Evolutionary conservation across 1,139 yeast species (phyloP).

Genomic region (Candida sp.): DNA sequence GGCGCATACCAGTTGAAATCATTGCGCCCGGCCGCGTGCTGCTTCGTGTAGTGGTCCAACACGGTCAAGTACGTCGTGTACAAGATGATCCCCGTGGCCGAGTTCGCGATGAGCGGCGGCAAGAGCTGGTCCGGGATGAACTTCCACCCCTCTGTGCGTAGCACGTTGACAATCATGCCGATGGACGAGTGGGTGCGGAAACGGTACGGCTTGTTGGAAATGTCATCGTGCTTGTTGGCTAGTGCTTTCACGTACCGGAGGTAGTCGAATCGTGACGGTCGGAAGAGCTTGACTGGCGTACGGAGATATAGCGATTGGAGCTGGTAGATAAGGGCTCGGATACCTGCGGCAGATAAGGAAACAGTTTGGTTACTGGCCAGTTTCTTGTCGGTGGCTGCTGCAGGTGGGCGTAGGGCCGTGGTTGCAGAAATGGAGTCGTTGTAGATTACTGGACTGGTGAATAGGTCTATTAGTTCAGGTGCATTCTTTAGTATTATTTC

Average conservation of each 20-base stretch:
- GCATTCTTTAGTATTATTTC: background rate
- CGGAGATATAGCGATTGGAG: slow-evolving; percentile 77
- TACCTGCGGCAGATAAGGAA: slow-evolving; percentile 72
- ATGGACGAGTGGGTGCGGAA: slow-evolving; percentile 77
- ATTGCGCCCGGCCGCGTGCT: slow-evolving; percentile 3
- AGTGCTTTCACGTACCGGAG: slow-evolving; percentile 64
- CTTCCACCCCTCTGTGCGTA: slow-evolving; percentile 82
- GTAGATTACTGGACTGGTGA: background rate
- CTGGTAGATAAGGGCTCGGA: slow-evolving; percentile 83
- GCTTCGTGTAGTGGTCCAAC: slow-evolving; percentile 33
- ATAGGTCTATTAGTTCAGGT: background rate
- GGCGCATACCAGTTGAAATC: slow-evolving; percentile 30
- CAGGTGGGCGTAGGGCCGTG: background rate
- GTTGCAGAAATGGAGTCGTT: background rate
- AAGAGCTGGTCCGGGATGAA: slow-evolving; percentile 83
- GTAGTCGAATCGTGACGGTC: slow-evolving; percentile 92
- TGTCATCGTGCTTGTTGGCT: slow-evolving; percentile 50
- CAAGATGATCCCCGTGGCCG: slow-evolving; percentile 83
- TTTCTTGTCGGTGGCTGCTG: background rate
- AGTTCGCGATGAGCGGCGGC: slow-evolving; percentile 89
- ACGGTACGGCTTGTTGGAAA: slow-evolving; percentile 64
- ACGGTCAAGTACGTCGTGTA: slow-evolving; percentile 79
- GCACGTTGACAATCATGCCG: slow-evolving; percentile 73
- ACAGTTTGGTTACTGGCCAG: slow-evolving; percentile 39
- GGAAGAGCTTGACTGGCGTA: slow-evolving; percentile 83